phyloP scores from a whole-genome alignment of 352 stramenopile genomes.

The Phytophthora foliorum region DNA sequence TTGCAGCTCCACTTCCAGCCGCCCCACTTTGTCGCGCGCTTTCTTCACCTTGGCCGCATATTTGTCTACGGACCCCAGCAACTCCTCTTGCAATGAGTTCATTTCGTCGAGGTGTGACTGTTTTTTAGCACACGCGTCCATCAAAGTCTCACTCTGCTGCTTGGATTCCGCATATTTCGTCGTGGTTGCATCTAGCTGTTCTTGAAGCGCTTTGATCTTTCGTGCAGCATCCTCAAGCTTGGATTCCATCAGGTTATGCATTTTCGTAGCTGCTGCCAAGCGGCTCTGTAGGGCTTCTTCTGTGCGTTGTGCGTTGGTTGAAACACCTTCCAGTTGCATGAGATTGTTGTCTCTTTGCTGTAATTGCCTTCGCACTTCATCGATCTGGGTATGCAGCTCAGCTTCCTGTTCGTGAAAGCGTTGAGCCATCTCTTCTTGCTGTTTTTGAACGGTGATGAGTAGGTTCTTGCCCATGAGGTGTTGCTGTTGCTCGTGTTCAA shows the following conservation, averaged over 20 bases:
- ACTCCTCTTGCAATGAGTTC: conserved; percentile 72
- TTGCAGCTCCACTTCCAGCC: conserved; percentile 39
- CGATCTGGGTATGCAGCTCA: conserved; percentile 34
- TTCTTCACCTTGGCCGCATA: conserved; percentile 46
- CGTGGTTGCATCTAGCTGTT: conserved; percentile 20
- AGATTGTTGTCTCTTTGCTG: conserved; percentile 36
- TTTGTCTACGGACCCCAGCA: conserved; percentile 68
- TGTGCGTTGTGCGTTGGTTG: conserved; percentile 17
- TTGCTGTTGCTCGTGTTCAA: conserved; percentile 37
- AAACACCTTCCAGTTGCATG: conserved; percentile 17
- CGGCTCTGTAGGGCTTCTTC: conserved; percentile 36
- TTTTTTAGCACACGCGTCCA: conserved; percentile 31
- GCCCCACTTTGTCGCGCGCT: conserved; percentile 33
- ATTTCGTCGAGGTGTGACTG: conserved; percentile 65
- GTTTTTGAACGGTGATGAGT: conserved; percentile 15
- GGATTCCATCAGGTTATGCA: conserved; percentile 31
- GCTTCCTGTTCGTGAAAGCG: conserved; percentile 42
- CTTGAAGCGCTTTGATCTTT: conserved; percentile 24
- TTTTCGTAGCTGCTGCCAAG: conserved; percentile 32
- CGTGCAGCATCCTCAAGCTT: conserved; percentile 40
- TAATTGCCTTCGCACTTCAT: conserved; percentile 40
- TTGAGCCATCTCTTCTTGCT: conserved; percentile 33
- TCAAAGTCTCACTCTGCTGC: conserved; percentile 17
- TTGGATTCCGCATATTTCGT: conserved; percentile 33
- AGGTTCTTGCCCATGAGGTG: conserved; percentile 34